Evolutionary conservation across 805 yeast species (phyloP).

Genomic region (Candida methanosorbosa): DNA sequence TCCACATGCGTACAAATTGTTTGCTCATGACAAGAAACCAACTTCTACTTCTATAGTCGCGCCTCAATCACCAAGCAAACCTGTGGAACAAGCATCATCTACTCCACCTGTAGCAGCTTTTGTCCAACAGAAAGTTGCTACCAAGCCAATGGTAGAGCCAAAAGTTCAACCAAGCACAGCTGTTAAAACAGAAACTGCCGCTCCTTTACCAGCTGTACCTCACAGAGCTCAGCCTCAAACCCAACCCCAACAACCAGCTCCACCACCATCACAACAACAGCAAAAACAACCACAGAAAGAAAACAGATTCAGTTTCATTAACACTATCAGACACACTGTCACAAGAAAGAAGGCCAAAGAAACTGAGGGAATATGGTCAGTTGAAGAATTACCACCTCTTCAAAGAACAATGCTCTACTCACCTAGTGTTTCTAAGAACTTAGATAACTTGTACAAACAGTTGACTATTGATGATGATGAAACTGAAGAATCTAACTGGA

Average conservation of each 20-base stretch:
- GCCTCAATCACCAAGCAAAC: not conserved
- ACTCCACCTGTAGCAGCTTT: not conserved
- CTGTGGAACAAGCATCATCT: not conserved
- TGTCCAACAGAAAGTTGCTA: not conserved
- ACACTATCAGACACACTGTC: not conserved
- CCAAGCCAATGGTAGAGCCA: no score
- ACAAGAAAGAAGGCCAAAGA: slow-evolving; percentile 3
- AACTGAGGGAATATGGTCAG: slow-evolving; percentile 10
- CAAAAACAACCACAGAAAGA: not conserved
- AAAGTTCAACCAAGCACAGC: not conserved
- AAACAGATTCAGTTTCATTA: not conserved
- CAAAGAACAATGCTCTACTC: slow-evolving; percentile 10
- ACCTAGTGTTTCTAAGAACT: slow-evolving; percentile 13
- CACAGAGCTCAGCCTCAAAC: not conserved
- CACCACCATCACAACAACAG: not conserved
- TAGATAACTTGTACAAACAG: slow-evolving; percentile 4
- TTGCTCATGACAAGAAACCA: no score
- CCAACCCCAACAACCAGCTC: not conserved
- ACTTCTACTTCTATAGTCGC: not conserved
- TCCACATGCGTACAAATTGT: no score
- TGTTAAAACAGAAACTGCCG: not conserved
- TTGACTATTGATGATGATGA: slow-evolving; percentile 2
- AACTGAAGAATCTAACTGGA: slow-evolving; percentile 8
- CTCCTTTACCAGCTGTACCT: not conserved
- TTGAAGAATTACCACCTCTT: slow-evolving; percentile 6